Conservation (phyloP, 768 basidiomycete species). For the Russula sp. region DNA sequence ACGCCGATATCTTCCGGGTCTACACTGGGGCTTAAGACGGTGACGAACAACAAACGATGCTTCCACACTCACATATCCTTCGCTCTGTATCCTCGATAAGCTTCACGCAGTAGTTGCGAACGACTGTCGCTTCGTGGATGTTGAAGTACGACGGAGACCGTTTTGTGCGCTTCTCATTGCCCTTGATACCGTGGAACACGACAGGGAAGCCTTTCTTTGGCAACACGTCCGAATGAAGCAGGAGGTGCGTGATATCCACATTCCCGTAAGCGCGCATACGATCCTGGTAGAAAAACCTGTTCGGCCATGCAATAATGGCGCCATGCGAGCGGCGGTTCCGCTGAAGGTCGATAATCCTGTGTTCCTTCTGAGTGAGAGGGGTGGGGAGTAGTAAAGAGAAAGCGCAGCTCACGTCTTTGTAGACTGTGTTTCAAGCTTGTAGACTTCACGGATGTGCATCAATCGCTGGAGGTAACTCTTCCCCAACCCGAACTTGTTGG, state of each 20-base stretch:
- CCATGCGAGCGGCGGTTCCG: slow-evolving; percentile 21
- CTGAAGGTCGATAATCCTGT: slow-evolving; percentile 18
- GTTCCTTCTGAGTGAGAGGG: background rate
- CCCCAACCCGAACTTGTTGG: slow-evolving; percentile 26
- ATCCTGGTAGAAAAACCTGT: slow-evolving; percentile 36
- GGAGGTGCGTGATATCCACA: slow-evolving; percentile 23
- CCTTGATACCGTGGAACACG: slow-evolving; percentile 31
- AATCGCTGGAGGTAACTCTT: slow-evolving; percentile 33
- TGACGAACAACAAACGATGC: background rate
- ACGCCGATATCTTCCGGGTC: slow-evolving; percentile 32
- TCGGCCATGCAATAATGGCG: slow-evolving; percentile 49
- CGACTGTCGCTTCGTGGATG: slow-evolving; percentile 31
- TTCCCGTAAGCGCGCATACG: slow-evolving; percentile 29
- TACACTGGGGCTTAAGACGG: slow-evolving; percentile 1
- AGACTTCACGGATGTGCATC: slow-evolving; percentile 28
- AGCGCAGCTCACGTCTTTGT: slow-evolving; percentile 29
- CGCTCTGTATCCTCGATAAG: slow-evolving; percentile 26
- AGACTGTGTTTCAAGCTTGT: slow-evolving; percentile 21
- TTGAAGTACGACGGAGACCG: slow-evolving; percentile 38
- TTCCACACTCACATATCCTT: slow-evolving; percentile 27
- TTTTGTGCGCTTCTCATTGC: slow-evolving; percentile 30
- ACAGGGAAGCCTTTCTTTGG: slow-evolving; percentile 26
- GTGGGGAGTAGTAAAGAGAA: background rate
- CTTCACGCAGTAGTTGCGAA: slow-evolving; percentile 28
- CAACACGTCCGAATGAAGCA: slow-evolving; percentile 27